Evolutionary conservation across 192 early-diverging fungal genomes (phyloP).

Genomic region (Mortierella alpina): DNA sequence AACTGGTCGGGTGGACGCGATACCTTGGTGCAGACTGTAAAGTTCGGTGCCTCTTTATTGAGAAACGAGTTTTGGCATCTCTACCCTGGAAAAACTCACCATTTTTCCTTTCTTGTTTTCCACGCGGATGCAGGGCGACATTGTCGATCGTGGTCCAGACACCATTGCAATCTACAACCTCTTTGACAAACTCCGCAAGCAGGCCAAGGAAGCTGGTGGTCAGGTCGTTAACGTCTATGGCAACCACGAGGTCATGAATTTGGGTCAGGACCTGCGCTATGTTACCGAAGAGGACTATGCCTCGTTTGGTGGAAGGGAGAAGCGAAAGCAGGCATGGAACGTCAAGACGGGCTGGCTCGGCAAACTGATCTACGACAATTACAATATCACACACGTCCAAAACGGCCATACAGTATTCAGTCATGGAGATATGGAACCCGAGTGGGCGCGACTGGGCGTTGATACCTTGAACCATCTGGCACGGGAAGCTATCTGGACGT

Average conservation of each 20-base stretch:
- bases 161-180: slow-evolving; percentile 76
- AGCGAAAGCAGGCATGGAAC: slow-evolving; percentile 45
- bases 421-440: slow-evolving; percentile 44
- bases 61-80: too few relatives aligned
- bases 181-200: slow-evolving; percentile 64
- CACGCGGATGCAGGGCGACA: slow-evolving; percentile 65
- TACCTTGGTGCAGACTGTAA: slow-evolving; percentile 77
- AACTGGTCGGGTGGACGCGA: slow-evolving; percentile 69
- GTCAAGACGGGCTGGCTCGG: slow-evolving; percentile 43
- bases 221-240: slow-evolving; percentile 51
- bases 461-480: slow-evolving; percentile 29
- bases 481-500: slow-evolving; percentile 21
- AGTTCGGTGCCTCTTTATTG: background rate
- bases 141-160: slow-evolving; percentile 80
- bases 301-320: slow-evolving; percentile 38
- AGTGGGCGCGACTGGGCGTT: slow-evolving; percentile 36
- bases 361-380: slow-evolving; percentile 30
- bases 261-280: slow-evolving; percentile 35
- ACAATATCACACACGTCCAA: slow-evolving; percentile 45
- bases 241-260: slow-evolving; percentile 57
- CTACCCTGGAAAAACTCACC: background rate
- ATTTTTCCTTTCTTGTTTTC: background rate
- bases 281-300: slow-evolving; percentile 43
- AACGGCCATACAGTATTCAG: slow-evolving; percentile 41
- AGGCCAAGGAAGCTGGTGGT: slow-evolving; percentile 64